A percentile compares a stretch with the other conserved stretches of the same genome.
phyloP scores from a whole-genome alignment of 2,329 filamentous ascomycete species.

The Penicillium sp. region DNA sequence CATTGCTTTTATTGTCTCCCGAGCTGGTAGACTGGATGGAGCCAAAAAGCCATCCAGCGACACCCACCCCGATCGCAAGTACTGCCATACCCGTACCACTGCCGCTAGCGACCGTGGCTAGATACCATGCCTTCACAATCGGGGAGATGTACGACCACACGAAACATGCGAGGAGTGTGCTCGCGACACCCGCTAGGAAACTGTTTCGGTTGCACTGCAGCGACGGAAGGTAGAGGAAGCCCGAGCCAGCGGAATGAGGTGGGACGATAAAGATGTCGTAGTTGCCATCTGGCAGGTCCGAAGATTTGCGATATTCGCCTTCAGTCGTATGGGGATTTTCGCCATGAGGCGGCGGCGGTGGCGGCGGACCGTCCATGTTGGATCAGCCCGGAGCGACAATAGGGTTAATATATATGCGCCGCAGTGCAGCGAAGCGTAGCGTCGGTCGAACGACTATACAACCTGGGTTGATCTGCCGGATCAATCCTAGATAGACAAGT shows the following conservation, averaged over 20 bases:
- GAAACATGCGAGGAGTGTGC: constrained; percentile 68
- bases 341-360: constrained; percentile 83
- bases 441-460: neutral
- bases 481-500: constrained; percentile 18
- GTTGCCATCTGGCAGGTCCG: constrained; percentile 76
- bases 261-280: constrained; percentile 98
- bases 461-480: constrained; percentile 9
- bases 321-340: constrained; percentile 67
- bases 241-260: constrained; percentile 80
- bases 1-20: constrained; percentile 29
- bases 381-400: neutral
- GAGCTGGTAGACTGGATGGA: constrained; percentile 55
- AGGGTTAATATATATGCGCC: constrained; percentile 7
- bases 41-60: constrained; percentile 75
- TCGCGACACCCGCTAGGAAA: constrained; percentile 82
- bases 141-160: constrained; percentile 73
- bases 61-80: constrained; percentile 68
- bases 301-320: constrained; percentile 45
- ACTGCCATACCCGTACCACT: constrained; percentile 71
- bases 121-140: constrained; percentile 70
- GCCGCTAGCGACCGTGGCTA: constrained; percentile 66
- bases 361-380: constrained; percentile 53
- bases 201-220: constrained; percentile 82
- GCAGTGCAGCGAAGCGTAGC: constrained; percentile 4
- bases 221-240: constrained; percentile 93